A percentile compares a stretch with the other conserved stretches of the same genome.
phyloP scores from a whole-genome alignment of 179 eudicot species.

The Beta corolliflora region DNA sequence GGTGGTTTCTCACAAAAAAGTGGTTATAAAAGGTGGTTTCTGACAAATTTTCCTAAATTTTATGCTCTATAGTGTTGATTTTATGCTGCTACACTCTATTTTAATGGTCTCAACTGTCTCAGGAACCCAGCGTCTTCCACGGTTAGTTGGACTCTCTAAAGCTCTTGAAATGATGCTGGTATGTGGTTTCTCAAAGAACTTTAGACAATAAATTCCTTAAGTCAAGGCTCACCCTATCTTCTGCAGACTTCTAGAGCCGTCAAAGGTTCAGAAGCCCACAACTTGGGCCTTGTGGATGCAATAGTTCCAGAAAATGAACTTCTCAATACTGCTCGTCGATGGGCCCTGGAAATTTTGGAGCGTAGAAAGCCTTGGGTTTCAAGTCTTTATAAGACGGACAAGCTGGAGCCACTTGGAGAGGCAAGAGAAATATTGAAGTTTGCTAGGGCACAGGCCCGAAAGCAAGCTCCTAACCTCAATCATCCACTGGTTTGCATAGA shows the following conservation, averaged over 20 bases:
- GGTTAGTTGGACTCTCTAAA: conserved; percentile 86
- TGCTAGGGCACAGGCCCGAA: conserved; percentile 77
- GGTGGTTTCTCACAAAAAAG: no score
- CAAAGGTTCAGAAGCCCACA: conserved; percentile 79
- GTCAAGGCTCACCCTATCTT: conserved; percentile 1
- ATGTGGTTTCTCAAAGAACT: conserved; percentile 25
- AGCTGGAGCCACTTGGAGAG: conserved; percentile 87
- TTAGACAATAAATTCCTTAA: not conserved
- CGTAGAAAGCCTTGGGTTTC: conserved; percentile 78
- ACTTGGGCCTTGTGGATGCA: conserved; percentile 89
- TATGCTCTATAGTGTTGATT: not conserved
- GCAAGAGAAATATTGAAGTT: conserved; percentile 86
- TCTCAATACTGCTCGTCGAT: conserved; percentile 66
- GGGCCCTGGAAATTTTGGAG: conserved; percentile 87
- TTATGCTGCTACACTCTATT: not conserved
- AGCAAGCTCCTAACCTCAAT: conserved; percentile 77
- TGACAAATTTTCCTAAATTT: no score
- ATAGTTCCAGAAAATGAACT: conserved; percentile 69
- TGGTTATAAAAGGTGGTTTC: no score
- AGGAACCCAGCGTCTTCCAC: conserved; percentile 96
- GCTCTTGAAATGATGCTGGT: conserved; percentile 98
- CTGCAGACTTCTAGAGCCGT: conserved; percentile 71
- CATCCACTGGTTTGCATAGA: conserved; percentile 88
- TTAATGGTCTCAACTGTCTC: conserved; percentile 25
- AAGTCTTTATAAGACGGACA: conserved; percentile 76